Evolutionary conservation across 2,329 filamentous ascomycete species (phyloP).

Genomic region (Apiospora koreana): DNA sequence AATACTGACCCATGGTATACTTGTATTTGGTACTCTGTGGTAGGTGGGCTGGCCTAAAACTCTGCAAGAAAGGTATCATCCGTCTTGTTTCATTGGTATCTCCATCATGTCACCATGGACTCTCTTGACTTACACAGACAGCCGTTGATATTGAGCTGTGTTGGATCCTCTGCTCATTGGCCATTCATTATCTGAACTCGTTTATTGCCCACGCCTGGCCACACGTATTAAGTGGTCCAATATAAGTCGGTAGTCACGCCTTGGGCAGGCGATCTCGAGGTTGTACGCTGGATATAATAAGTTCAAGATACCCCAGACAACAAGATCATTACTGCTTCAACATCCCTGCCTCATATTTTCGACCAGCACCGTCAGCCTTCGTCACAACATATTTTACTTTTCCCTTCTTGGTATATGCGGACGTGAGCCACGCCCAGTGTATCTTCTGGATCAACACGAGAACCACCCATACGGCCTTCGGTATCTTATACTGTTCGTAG

Average conservation of each 20-base stretch:
- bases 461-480: not conserved
- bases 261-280: not conserved
- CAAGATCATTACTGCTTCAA: not conserved
- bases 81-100: constrained; percentile 6
- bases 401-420: too few relatives aligned
- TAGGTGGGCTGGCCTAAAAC: constrained; percentile 4
- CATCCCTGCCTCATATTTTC: not conserved
- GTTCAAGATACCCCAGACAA: not conserved
- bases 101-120: not conserved
- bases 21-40: constrained; percentile 15
- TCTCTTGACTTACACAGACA: not conserved
- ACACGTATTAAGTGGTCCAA: not conserved
- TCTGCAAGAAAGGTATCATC: constrained; percentile 22
- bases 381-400: not conserved
- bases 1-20: not conserved
- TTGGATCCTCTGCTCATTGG: not conserved
- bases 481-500: not conserved
- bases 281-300: not conserved
- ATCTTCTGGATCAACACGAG: not conserved
- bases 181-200: not conserved
- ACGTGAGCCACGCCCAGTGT: not conserved
- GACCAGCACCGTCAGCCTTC: not conserved
- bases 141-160: not conserved
- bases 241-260: not conserved
- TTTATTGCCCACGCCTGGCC: not conserved